Conservation (phyloP, 768 basidiomycete genomes). For the Heimioporus sp. region DNA sequence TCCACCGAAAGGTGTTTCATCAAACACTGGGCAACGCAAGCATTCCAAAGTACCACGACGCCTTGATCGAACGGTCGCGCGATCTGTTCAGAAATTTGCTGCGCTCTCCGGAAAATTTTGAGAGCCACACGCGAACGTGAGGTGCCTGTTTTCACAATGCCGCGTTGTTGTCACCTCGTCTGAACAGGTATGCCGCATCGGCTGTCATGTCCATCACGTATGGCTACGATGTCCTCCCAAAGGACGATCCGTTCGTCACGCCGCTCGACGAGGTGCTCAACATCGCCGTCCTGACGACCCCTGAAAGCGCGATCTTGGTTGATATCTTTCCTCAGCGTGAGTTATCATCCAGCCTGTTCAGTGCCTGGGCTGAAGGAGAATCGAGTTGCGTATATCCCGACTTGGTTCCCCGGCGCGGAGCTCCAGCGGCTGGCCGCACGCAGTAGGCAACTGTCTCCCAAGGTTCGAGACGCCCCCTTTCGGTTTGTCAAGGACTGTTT, state of each 20-base stretch:
- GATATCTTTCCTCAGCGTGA: constrained; percentile 19
- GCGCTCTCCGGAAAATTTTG: constrained; percentile 14
- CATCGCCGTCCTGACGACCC: constrained; percentile 10
- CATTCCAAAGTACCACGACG: constrained; percentile 10
- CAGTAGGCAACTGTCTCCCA: constrained; percentile 9
- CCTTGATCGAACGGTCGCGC: constrained; percentile 5
- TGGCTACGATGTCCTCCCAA: constrained; percentile 16
- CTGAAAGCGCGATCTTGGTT: constrained; percentile 19
- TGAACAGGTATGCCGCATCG: constrained; percentile 17
- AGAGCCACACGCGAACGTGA: constrained; percentile 14
- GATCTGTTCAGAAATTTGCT: constrained; percentile 9
- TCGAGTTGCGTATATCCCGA: constrained; percentile 17
- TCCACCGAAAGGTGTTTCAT: constrained; percentile 18
- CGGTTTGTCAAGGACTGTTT: constrained; percentile 22
- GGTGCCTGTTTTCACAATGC: constrained; percentile 5
- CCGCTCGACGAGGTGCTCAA: constrained; percentile 11
- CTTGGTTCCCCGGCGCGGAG: constrained; percentile 17
- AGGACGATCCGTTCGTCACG: constrained; percentile 18
- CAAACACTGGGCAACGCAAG: constrained; percentile 10
- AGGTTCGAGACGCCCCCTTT: constrained; percentile 19
- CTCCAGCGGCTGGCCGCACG: constrained; percentile 8
- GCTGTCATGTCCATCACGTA: constrained; percentile 19
- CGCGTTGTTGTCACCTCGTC: neutral
- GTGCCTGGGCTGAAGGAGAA: neutral
- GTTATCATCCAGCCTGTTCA: neutral